These are phyloP conservation scores for Suzukiozyma palmioleophila DNA, from an alignment of 1,139 yeast species.

Conservation along the genomic window DNA sequence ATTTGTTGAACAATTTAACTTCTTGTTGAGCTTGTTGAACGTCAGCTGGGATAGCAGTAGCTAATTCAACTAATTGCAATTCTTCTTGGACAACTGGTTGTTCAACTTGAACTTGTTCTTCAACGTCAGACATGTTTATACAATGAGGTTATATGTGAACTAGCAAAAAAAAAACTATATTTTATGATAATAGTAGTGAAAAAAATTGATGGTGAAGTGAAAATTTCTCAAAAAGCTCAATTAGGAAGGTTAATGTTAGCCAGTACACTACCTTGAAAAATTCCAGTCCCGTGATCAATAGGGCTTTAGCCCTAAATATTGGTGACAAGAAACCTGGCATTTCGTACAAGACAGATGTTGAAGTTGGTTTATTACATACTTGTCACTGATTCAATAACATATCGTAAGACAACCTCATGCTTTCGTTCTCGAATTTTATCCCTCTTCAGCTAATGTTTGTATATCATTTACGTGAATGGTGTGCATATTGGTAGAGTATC, in stretches of 20 bases:
- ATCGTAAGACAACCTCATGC: no score
- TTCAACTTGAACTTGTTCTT: slow-evolving; percentile 38
- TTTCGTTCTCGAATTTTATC: no score
- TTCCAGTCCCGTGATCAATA: background rate
- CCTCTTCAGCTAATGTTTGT: no score
- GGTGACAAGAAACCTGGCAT: no score
- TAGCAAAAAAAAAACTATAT: background rate
- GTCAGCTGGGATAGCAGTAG: slow-evolving; percentile 94
- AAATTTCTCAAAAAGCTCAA: slow-evolving; percentile 6
- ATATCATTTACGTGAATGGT: no score
- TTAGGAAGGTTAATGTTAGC: slow-evolving; percentile 8
- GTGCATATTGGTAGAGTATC: no score
- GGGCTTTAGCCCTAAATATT: background rate
- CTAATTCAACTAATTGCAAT: slow-evolving; percentile 78
- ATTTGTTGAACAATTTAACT: slow-evolving; percentile 98
- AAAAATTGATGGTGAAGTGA: slow-evolving; percentile 3
- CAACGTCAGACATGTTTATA: slow-evolving; percentile 48
- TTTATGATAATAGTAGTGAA: background rate
- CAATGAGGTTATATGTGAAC: slow-evolving; percentile 2
- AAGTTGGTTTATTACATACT: no score
- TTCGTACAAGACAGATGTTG: no score
- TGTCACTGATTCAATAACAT: no score
- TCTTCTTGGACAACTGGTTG: slow-evolving; percentile 64
- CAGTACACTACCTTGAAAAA: background rate
- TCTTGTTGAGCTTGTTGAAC: slow-evolving; percentile 95